Evolutionary conservation across 768 basidiomycete species (phyloP).

Genomic region (Cyclocybe aegerita): DNA sequence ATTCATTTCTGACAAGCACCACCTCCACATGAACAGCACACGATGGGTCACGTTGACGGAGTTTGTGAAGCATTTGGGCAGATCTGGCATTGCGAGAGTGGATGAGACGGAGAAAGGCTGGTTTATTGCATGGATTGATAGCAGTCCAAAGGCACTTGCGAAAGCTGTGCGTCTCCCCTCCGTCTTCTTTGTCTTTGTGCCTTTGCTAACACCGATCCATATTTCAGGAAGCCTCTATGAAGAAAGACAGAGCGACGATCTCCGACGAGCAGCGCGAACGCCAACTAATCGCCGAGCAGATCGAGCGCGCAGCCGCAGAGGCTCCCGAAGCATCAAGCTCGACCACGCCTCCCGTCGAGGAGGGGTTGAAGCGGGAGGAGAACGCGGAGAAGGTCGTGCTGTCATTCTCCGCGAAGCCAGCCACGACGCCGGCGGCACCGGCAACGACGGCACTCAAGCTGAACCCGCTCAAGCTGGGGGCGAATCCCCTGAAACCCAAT

Average conservation of each 20-base stretch:
- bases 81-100: slow-evolving; percentile 83
- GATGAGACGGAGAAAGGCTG: slow-evolving; percentile 99
- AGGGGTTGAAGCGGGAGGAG: slow-evolving; percentile 73
- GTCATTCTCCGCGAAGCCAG: slow-evolving; percentile 62
- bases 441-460: slow-evolving; percentile 51
- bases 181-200: background rate
- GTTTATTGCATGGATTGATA: slow-evolving; percentile 98
- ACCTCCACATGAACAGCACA: slow-evolving; percentile 98
- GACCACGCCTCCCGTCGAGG: slow-evolving; percentile 43
- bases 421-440: slow-evolving; percentile 29
- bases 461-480: slow-evolving; percentile 57
- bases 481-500: slow-evolving; percentile 66
- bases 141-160: slow-evolving; percentile 88
- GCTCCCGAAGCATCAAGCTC: slow-evolving; percentile 34
- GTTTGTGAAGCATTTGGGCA: slow-evolving; percentile 87
- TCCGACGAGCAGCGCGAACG: slow-evolving; percentile 97
- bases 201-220: background rate
- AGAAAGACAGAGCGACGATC: slow-evolving; percentile 88
- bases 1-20: slow-evolving; percentile 90
- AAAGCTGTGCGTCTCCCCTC: slow-evolving; percentile 60
- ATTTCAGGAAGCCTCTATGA: slow-evolving; percentile 73
- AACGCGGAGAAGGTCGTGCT: slow-evolving; percentile 72
- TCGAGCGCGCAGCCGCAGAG: slow-evolving; percentile 76
- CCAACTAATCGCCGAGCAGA: slow-evolving; percentile 86
- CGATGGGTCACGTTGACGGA: slow-evolving; percentile 98